Percentiles rank a stretch among this genome's conserved stretches.
Conservation (phyloP, 2,329 filamentous ascomycete species). For the Cladorrhinum sp. region DNA sequence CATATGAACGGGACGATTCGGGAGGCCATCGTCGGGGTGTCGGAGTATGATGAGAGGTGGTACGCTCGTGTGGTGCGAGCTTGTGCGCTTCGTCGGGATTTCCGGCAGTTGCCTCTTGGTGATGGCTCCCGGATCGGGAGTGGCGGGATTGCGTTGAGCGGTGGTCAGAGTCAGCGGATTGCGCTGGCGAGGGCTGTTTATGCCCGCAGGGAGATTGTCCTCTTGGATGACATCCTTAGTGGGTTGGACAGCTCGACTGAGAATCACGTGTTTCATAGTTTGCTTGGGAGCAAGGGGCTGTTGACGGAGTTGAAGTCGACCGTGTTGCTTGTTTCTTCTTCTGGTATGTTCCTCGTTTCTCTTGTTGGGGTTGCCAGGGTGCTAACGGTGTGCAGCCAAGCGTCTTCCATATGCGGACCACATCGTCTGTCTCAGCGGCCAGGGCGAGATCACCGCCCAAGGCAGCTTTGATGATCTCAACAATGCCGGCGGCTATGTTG, state of each 20-base stretch:
- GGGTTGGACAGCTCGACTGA: slow-evolving; percentile 45
- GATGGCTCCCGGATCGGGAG: slow-evolving; percentile 30
- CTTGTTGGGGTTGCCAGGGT: neutral
- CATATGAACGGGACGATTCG: slow-evolving; percentile 40
- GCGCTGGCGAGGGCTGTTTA: slow-evolving; percentile 48
- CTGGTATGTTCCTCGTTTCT: slow-evolving; percentile 26
- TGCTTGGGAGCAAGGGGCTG: slow-evolving; percentile 42
- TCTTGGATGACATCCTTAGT: slow-evolving; percentile 48
- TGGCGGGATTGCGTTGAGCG: slow-evolving; percentile 30
- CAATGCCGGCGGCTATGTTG: slow-evolving; percentile 24
- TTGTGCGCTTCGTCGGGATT: slow-evolving; percentile 30
- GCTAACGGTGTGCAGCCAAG: slow-evolving; percentile 30
- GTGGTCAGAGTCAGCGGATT: slow-evolving; percentile 32
- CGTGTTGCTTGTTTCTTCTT: slow-evolving; percentile 43
- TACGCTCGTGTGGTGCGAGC: slow-evolving; percentile 30
- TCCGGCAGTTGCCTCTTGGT: slow-evolving; percentile 25
- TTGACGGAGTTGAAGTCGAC: slow-evolving; percentile 38
- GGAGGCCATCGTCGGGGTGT: slow-evolving; percentile 38
- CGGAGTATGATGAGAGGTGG: slow-evolving; percentile 27
- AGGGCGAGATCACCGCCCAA: slow-evolving; percentile 33
- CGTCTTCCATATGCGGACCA: slow-evolving; percentile 38
- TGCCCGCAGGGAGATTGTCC: slow-evolving; percentile 35
- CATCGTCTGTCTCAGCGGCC: slow-evolving; percentile 34
- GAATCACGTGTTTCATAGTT: slow-evolving; percentile 38
- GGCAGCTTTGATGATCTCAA: slow-evolving; percentile 31